Conservation (phyloP, 495 filamentous ascomycete species). For the Aspergillus taichungensis region DNA sequence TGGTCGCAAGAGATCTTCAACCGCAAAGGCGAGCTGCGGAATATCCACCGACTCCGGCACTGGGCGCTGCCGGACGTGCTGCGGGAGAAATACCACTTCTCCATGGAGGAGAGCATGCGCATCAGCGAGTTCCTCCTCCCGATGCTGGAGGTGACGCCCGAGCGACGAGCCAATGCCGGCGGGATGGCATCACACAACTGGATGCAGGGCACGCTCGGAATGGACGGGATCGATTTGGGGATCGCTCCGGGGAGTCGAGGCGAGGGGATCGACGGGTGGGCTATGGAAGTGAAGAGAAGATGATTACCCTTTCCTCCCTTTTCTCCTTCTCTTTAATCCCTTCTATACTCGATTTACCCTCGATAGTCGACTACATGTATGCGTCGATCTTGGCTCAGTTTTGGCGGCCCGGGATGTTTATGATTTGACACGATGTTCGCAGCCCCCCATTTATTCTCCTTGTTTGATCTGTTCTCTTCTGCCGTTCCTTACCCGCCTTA, state of each 20-base stretch:
- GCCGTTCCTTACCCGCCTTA: too few relatives aligned
- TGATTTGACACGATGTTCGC: too few relatives aligned
- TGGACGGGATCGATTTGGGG: conserved; percentile 68
- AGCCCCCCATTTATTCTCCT: too few relatives aligned
- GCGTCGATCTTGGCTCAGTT: conserved; percentile 1
- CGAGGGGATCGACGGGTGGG: conserved; percentile 95
- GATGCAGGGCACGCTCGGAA: conserved; percentile 74
- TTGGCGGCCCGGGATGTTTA: background rate
- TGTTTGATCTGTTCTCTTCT: too few relatives aligned
- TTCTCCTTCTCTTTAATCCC: background rate
- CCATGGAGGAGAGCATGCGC: conserved; percentile 61
- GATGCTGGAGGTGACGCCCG: conserved; percentile 85
- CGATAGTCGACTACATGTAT: conserved; percentile 1
- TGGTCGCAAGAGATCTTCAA: conserved; percentile 99
- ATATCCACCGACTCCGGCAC: conserved; percentile 93
- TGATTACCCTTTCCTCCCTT: conserved; percentile 17
- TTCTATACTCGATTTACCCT: background rate
- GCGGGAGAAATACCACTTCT: conserved; percentile 94
- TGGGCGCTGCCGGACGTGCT: conserved; percentile 95
- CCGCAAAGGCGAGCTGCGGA: conserved; percentile 91
- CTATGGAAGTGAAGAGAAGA: conserved; percentile 79
- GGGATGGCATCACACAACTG: conserved; percentile 84
- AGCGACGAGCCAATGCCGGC: conserved; percentile 85
- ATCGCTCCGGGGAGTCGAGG: conserved; percentile 72
- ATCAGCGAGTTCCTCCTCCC: conserved; percentile 83